phyloP scores from a whole-genome alignment of 306 rosid genomes.

The Lagenaria siceraria region DNA sequence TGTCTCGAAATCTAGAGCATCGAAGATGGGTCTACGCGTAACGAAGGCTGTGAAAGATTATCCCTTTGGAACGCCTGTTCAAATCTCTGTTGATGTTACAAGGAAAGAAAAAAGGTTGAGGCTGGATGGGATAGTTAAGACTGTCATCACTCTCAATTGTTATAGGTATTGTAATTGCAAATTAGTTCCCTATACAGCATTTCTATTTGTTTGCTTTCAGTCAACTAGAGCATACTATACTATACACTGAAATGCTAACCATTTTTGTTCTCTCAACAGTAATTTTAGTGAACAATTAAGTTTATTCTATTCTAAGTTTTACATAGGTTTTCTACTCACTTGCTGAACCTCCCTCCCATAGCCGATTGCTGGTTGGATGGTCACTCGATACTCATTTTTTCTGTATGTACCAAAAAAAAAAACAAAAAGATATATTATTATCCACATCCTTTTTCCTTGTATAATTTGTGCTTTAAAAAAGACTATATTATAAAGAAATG shows the following conservation, averaged over 20 bases:
- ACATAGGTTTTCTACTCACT: not conserved
- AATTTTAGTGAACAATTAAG: not conserved
- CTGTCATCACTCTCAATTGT: slow-evolving; percentile 65
- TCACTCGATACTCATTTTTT: not conserved
- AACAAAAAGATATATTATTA: not conserved
- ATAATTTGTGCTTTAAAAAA: not conserved
- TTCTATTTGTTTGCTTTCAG: not conserved
- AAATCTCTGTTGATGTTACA: slow-evolving; percentile 62
- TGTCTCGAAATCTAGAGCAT: slow-evolving; percentile 58
- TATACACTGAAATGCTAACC: not conserved
- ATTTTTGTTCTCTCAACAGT: not conserved
- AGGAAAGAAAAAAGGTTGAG: slow-evolving; percentile 63
- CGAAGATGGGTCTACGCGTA: slow-evolving; percentile 71
- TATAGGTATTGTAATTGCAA: slow-evolving; percentile 39
- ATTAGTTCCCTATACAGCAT: not conserved
- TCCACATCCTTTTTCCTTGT: not conserved
- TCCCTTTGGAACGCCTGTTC: slow-evolving; percentile 82
- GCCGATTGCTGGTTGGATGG: not conserved
- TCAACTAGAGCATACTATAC: not conserved
- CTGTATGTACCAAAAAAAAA: too few species aligned
- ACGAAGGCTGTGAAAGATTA: slow-evolving; percentile 65
- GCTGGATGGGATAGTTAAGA: slow-evolving; percentile 82
- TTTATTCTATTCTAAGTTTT: not conserved
- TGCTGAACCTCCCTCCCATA: not conserved
- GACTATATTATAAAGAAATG: too few species aligned